Conservation (phyloP, 2,329 filamentous ascomycete genomes). For the Periconia sp. region DNA sequence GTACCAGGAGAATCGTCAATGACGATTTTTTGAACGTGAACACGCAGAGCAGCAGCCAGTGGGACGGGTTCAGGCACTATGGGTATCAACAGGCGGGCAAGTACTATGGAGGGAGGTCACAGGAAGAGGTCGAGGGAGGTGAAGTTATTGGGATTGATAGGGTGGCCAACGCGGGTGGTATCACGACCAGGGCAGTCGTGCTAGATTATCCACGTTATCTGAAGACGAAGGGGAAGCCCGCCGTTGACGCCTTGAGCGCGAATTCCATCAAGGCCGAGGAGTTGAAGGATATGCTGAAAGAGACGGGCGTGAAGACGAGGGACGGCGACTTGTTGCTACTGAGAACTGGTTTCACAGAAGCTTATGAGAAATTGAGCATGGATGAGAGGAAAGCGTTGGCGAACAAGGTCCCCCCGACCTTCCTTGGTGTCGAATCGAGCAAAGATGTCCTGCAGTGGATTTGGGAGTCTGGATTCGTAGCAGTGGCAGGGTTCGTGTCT, state of each 20-base stretch:
- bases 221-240: constrained; percentile 21
- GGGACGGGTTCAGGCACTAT: constrained; percentile 50
- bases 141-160: constrained; percentile 52
- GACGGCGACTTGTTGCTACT: constrained; percentile 38
- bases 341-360: constrained; percentile 40
- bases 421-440: constrained; percentile 49
- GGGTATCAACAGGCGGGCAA: constrained; percentile 49
- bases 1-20: constrained; percentile 39
- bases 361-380: constrained; percentile 40
- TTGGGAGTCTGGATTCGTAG: constrained; percentile 55
- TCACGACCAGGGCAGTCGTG: constrained; percentile 36
- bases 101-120: constrained; percentile 52
- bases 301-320: constrained; percentile 43
- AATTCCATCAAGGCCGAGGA: constrained; percentile 25
- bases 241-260: constrained; percentile 28
- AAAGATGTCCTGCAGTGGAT: constrained; percentile 50
- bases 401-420: constrained; percentile 35
- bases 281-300: constrained; percentile 39
- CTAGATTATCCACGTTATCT: constrained; percentile 41
- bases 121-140: constrained; percentile 45
- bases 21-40: constrained; percentile 47
- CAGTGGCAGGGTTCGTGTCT: constrained; percentile 48
- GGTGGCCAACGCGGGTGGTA: constrained; percentile 34
- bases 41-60: constrained; percentile 46
- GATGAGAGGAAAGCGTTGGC: constrained; percentile 33